Evolutionary conservation across 108 stramenopile genomes (phyloP), one percentile per base, ranked within the genome.

Genomic region (Cyclotella cryptica): DNA sequence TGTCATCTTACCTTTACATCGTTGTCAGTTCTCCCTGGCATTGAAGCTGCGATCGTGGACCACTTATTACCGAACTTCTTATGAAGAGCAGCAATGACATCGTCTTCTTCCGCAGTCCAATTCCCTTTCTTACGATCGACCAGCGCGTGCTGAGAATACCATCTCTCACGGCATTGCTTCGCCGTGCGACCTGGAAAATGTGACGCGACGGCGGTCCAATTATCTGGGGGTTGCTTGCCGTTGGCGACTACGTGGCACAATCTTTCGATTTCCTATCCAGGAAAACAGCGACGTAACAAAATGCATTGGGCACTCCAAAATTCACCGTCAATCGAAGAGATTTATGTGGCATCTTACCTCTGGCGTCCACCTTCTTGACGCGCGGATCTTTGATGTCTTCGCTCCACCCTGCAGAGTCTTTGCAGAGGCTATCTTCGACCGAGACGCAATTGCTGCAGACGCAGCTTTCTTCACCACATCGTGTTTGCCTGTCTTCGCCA

Each of bases 101-200:
- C 24, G 24, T 66, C 65, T 24, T 66, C 65, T 10, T 24, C 24
- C n/a, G 24, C 21, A 8, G 65, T 39, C 65, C 65, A 66, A 46
- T 24, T 26, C 22, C 45, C 65, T 47, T 45, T 66, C 18, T 66
- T 66, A 5, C 65, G 26, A 28, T 66, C 35, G 13, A 9, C 15
- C 39, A 62, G 45, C 10, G 22, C 24, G 3, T 27, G 21, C 24
- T 66, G 65, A 66, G 18, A 35, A 24, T 1, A 35, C 65, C 43
- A 47, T 35, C 45, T 14, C 45, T 66, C 61, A 15, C 72, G 74
- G 42, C 75, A 76, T 49, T 76, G 67, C 54, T 76, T 76, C 21
- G 44, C 58, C 14, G 42, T 59, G 18, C 75, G 66, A 46, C 52
- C 43, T 11, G 29, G 30, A 39, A 65, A 45, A 9, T 65, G 43